Evolutionary conservation across 345 rosid genomes (phyloP), one percentile per base, ranked within the genome.

Genomic region (Euphorbia pulcherrima): DNA sequence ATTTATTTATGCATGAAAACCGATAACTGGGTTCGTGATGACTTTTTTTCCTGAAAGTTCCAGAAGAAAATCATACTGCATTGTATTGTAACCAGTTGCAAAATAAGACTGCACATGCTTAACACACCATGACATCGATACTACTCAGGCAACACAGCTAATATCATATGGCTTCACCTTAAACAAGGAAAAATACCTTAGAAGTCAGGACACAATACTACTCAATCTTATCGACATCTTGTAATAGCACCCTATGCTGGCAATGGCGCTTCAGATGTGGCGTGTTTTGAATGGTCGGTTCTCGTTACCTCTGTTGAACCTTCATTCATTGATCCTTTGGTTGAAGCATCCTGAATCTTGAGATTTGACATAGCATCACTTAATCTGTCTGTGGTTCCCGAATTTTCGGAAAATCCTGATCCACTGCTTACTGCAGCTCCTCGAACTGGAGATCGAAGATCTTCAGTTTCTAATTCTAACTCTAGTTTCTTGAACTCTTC

Each of bases 401-500:
- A 78, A 60, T 78, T 64, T 47, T 11, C 65, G 24, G 60, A 59
- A 74, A 52, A 73, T 67, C n/a, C 78, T 27, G 72, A 57, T 29
- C 67, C 44, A 40, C 50, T 18, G 28, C 65, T 37, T 48, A 9
- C 24, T 21, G 39, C 65, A 21, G 58, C 21, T 70, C 68, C 46
- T 6, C 56, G 61, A 8, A 11, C 65, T 3, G 44, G 37, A 54
- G 65, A 68, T 53, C 64, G 48, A 66, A 67, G 70, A 65, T 68
- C 72, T 62, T 74, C 87, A 35, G 73, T 78, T 73, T 73, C 85
- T 58, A 89, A 64, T 79, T 87, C 92, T 74, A 82, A 64, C 78
- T 90, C 92, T 65, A 88, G 44, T 71, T 84, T 84, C 75, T 62
- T 75, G 69, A 93, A 86, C 77, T 93, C 97, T 65, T 87, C 92